Base-by-base conservation (phyloP, 1,139 yeast genomes). In the Tardiomyces depauwii region DNA sequence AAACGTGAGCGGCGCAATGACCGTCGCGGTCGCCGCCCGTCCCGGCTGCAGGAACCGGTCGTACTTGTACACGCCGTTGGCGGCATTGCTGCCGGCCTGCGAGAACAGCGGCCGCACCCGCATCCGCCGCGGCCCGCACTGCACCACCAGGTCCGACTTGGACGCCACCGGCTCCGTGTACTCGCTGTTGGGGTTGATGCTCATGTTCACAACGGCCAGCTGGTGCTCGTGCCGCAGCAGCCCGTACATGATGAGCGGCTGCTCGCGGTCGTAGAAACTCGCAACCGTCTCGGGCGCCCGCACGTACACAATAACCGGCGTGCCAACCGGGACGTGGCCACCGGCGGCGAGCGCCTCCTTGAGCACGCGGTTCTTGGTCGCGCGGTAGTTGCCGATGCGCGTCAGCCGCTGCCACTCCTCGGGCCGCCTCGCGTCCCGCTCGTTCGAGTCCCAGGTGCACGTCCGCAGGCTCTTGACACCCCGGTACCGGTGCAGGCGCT, bases 41-140 rank as follows among this genome's bases (percentile, higher is more conserved):
- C 93, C 95, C 42, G 78, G 81, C 58, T 88, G 96, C 50, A 86
- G 74, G 63, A 82, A 91, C 57, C 86, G 76, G 62, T 87, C 94
- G 58, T 75, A 81, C 62, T 87, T 89, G 65, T 87, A 89, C 30
- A 89, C 95, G 57, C 87, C 85, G 63, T 89, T 89, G 44, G 87
- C 69, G 49, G 81, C 80, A 57, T 80, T 82, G 12, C 87, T 74
- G 11, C 70, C 68, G 10, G 82, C 82, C 55, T 84, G 87, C 46
- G 93, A 86, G 68, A 83, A 89, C 40, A 85, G 61, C 16, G 99
- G 99, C 47, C 78, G 73, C 45, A 91, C 83, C n/a, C 78, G 72
- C 63, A 86, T 80, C 58, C 98, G 77, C 65, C 98, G 79, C 45
- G 91, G 87, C 19, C 98, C 99, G 60, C 88, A 88, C 66, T 91